Conservation (phyloP, 371 early-diverging fungal genomes). For the Coemansia sp. region DNA sequence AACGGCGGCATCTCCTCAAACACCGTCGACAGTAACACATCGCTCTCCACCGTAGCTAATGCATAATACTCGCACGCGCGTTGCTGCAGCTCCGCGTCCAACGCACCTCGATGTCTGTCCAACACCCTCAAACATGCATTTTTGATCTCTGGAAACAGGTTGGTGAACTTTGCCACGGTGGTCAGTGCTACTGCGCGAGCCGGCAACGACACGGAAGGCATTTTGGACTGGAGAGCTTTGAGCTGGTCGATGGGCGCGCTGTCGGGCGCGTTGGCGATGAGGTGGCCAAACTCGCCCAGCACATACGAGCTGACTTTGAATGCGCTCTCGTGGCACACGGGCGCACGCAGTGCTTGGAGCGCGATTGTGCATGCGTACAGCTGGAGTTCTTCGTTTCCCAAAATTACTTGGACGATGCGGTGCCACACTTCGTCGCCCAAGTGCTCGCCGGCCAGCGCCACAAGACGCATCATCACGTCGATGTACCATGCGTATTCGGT, state of each 20-base stretch:
- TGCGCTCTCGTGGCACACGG: constrained; percentile 90
- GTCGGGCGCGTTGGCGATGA: constrained; percentile 77
- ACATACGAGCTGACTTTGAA: constrained; percentile 94
- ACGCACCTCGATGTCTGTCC: constrained; percentile 77
- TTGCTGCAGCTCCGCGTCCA: constrained; percentile 94
- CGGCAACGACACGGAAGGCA: constrained; percentile 71
- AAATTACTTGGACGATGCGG: constrained; percentile 92
- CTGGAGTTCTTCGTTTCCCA: constrained; percentile 89
- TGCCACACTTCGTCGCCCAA: constrained; percentile 97
- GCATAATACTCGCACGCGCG: constrained; percentile 94
- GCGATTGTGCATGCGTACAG: constrained; percentile 88
- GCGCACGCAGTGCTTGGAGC: constrained; percentile 72
- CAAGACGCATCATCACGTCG: constrained; percentile 91
- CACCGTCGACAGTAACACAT: constrained; percentile 85
- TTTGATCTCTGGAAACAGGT: constrained; percentile 95
- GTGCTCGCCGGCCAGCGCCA: constrained; percentile 92
- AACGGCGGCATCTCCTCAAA: constrained; percentile 98
- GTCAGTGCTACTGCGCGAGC: constrained; percentile 86
- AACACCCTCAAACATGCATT: constrained; percentile 80
- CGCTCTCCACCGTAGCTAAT: constrained; percentile 74
- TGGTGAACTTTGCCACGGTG: constrained; percentile 90
- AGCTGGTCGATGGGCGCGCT: constrained; percentile 85
- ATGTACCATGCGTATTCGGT: constrained; percentile 97
- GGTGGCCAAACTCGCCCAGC: constrained; percentile 94
- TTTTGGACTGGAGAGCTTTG: constrained; percentile 85